Evolutionary conservation across 805 yeast genomes (phyloP).

Genomic region (Monosporozyma unispora): DNA sequence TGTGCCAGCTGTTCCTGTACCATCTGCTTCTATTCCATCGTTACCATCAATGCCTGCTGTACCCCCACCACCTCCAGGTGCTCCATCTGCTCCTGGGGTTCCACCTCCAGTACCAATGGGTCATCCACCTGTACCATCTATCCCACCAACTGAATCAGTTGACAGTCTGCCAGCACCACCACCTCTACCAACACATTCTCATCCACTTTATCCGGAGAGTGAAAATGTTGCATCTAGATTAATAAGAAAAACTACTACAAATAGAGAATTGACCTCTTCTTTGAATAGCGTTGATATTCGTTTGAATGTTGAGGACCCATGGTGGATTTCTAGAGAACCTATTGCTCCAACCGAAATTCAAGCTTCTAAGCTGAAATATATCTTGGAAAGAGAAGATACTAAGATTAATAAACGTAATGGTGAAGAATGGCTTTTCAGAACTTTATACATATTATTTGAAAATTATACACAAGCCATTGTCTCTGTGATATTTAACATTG

Average conservation of each 20-base stretch:
- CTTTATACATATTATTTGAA: conserved; percentile 61
- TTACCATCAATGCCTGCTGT: background rate
- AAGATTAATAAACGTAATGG: conserved; percentile 49
- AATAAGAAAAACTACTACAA: conserved; percentile 11
- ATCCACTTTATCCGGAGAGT: background rate
- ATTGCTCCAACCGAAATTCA: conserved; percentile 38
- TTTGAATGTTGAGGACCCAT: conserved; percentile 33
- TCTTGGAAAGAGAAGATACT: conserved; percentile 58
- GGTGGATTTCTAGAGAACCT: conserved; percentile 57
- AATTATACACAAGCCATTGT: conserved; percentile 63
- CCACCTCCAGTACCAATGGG: conserved; percentile 1
- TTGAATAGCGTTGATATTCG: conserved; percentile 12
- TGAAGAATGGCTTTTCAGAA: conserved; percentile 40
- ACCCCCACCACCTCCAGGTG: background rate
- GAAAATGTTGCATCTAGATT: conserved; percentile 7
- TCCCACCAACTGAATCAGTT: conserved; percentile 4
- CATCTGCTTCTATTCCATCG: conserved; percentile 4
- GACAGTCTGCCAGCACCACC: conserved; percentile 9
- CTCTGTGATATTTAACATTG: conserved; percentile 46
- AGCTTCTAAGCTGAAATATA: conserved; percentile 18
- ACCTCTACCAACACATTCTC: conserved; percentile 20
- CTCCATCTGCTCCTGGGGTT: conserved; percentile 5
- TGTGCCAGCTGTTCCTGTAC: background rate
- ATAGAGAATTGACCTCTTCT: conserved; percentile 8
- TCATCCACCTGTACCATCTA: conserved; percentile 2